phyloP scores from a whole-genome alignment of 1,139 yeast species.

The Yamadazyma diddensiae region DNA sequence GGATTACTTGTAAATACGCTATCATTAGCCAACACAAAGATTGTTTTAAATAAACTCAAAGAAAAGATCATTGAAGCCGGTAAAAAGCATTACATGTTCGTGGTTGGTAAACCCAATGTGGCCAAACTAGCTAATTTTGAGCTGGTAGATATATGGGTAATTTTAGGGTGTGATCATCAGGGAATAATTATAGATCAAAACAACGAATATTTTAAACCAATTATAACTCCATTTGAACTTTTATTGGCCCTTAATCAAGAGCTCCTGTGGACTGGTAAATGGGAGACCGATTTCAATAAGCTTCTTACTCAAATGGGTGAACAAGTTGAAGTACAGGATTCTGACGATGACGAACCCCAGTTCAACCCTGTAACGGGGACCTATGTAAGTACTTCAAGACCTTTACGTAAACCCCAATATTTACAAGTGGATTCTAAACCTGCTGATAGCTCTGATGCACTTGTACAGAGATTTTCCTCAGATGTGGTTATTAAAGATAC shows the following conservation, averaged over 20 bases:
- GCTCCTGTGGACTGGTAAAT: slow-evolving; percentile 84
- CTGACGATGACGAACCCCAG: slow-evolving; percentile 70
- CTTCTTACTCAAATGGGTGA: slow-evolving; percentile 37
- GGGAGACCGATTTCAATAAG: slow-evolving; percentile 77
- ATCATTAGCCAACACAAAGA: slow-evolving; percentile 69
- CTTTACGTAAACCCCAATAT: slow-evolving; percentile 67
- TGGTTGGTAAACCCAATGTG: slow-evolving; percentile 98
- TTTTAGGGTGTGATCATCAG: slow-evolving; percentile 91
- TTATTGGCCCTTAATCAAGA: slow-evolving; percentile 74
- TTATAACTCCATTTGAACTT: slow-evolving; percentile 90
- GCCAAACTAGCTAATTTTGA: slow-evolving; percentile 96
- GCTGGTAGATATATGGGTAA: slow-evolving; percentile 87
- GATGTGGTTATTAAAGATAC: slow-evolving; percentile 70
- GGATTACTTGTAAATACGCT: slow-evolving; percentile 90
- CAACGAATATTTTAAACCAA: slow-evolving; percentile 84
- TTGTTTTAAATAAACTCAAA: slow-evolving; percentile 57
- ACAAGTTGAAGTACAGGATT: slow-evolving; percentile 18
- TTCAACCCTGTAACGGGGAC: slow-evolving; percentile 89
- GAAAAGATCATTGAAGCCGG: slow-evolving; percentile 68
- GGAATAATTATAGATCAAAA: slow-evolving; percentile 80
- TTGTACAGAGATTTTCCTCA: slow-evolving; percentile 59
- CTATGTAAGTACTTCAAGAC: slow-evolving; percentile 65
- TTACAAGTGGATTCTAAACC: slow-evolving; percentile 49
- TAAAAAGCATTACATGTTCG: slow-evolving; percentile 89
- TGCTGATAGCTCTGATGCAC: slow-evolving; percentile 23